Evolutionary conservation across 2,329 filamentous ascomycete species (phyloP), one percentile per base, ranked within the genome.

Genomic region (Trichoderma arundinaceum): DNA sequence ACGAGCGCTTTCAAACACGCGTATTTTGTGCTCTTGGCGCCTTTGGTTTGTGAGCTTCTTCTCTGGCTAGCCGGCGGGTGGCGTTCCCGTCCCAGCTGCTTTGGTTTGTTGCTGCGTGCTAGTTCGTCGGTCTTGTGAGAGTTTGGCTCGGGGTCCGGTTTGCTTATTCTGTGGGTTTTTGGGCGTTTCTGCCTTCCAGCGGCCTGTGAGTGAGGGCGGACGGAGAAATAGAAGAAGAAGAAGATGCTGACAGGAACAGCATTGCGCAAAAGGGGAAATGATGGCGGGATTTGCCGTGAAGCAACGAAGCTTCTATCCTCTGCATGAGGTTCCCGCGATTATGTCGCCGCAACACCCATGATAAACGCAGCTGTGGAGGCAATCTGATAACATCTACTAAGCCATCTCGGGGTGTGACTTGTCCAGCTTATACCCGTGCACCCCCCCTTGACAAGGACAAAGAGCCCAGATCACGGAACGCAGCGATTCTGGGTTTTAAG

Each of bases 191-290:
- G 22, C 22, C 22, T 28, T 38, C 33, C 3, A 7, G 35, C 35
- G 35, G 35, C 35, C 35, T 38, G 35, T 38, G 35, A 38, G 7
- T 7, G 35, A 43, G 13, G 39, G 3, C 10, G 10, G 44, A 22
- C 7, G 44, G 17, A 19, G 44, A 28, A n/a, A 22, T 10, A 12
- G 35, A 39, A 13, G n/a, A 56, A 41, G n/a, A 56, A 38, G 17
- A 63, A 54, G 51, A 53, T 53, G 52, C 52, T 43, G 52, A 56
- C 52, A 56, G 52, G 46, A n/a, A 52, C 44, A 32, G 44, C 7
- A 10, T 38, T 10, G 7, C 35, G 35, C 3, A 6, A 38, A 38
- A 10, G 35, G 35, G 22, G 22, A 28, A 28, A 28, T 28, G 2
- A 4, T 28, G 22, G 22, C 22, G 22, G 22, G 22, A 28, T 28